Conservation (phyloP, 139 green algal species). For the Spirogloea muscicola region DNA sequence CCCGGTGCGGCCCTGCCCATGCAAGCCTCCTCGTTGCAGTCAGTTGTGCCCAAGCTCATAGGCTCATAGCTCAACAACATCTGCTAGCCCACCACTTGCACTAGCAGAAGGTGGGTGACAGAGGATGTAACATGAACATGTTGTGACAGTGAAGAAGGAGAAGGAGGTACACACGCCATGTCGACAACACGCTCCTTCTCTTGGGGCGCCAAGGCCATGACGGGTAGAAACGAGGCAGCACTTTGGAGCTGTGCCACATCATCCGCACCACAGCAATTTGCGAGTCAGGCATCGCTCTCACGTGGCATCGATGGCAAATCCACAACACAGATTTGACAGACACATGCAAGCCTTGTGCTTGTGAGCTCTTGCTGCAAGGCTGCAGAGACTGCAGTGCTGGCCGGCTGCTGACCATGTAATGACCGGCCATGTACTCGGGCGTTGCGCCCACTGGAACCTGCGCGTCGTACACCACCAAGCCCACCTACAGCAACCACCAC, state of each 20-base stretch:
- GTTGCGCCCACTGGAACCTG: slow-evolving; percentile 95
- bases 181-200: slow-evolving; percentile 75
- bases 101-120: no score
- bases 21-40: no score
- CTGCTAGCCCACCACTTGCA: background rate
- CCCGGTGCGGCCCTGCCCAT: slow-evolving; percentile 74
- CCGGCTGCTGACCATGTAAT: slow-evolving; percentile 99
- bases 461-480: slow-evolving; percentile 94
- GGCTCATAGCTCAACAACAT: no score
- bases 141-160: background rate
- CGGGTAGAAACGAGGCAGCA: slow-evolving; percentile 90
- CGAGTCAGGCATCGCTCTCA: no score
- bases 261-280: no score
- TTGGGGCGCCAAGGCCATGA: slow-evolving; percentile 94
- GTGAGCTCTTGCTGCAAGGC: no score
- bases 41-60: no score
- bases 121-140: no score
- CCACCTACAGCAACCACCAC: slow-evolving; percentile 62
- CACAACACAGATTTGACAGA: no score
- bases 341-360: no score
- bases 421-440: slow-evolving; percentile 99
- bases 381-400: no score
- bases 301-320: no score
- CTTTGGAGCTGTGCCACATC: slow-evolving; percentile 57
- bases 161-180: slow-evolving; percentile 64